Conservation (phyloP, 2,329 filamentous ascomycete genomes). For the Colletotrichum sp. region DNA sequence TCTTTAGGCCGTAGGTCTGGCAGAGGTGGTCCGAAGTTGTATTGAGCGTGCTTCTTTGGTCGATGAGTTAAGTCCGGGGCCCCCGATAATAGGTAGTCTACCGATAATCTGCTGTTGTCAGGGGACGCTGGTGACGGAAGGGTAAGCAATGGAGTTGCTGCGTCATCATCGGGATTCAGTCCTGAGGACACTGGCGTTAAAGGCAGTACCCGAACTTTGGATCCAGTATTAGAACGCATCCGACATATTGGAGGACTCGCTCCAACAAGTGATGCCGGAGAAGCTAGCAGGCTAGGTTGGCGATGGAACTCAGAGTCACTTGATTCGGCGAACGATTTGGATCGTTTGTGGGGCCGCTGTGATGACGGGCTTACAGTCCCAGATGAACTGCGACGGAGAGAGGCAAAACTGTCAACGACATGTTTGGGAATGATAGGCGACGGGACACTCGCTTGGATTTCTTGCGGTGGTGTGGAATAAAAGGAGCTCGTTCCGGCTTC, state of each 20-base stretch:
- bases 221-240: conserved; percentile 28
- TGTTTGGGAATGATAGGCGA: not conserved
- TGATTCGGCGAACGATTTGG: conserved; percentile 8
- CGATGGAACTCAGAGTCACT: not conserved
- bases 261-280: conserved; percentile 1
- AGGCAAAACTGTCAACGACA: not conserved
- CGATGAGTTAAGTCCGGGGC: conserved; percentile 39
- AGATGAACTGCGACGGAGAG: not conserved
- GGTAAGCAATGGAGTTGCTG: conserved; percentile 25
- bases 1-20: conserved; percentile 2
- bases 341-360: conserved; percentile 6
- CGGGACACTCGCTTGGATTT: not conserved
- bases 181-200: conserved; percentile 45
- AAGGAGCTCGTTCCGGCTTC: not conserved
- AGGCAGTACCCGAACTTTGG: conserved; percentile 36
- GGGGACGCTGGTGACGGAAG: conserved; percentile 26
- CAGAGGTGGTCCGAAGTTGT: conserved; percentile 25
- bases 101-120: conserved; percentile 55
- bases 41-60: conserved; percentile 24
- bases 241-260: conserved; percentile 2
- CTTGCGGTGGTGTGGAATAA: not conserved
- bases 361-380: not conserved
- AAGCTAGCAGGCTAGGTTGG: not conserved
- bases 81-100: conserved; percentile 67
- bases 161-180: conserved; percentile 41